Evolutionary conservation across 495 filamentous ascomycete species (phyloP), one percentile per base, ranked within the genome.

Genomic region (Annulohypoxylon moriforme): DNA sequence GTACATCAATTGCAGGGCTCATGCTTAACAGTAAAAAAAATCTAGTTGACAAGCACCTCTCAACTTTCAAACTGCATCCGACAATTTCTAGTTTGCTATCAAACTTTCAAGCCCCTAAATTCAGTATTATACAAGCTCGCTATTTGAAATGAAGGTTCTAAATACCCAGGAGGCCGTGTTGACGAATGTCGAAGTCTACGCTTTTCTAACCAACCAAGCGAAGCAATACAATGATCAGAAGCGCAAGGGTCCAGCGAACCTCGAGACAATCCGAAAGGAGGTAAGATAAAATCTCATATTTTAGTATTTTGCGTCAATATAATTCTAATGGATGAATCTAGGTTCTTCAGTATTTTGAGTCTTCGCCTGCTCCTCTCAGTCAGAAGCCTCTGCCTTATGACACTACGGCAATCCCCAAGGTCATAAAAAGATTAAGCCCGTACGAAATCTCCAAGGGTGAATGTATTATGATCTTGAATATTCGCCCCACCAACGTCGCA

Each of bases 181-280:
- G 60, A 78, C 83, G 63, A 86, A 86, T 68, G 80, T 81, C 67
- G 84, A 86, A 71, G 82, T 84, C 50, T 83, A 84, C 74, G 76
- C 79, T 55, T 83, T 83, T 69, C 68, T 86, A 55, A 63, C 69
- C n/a, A 78, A 86, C 46, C 78, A 81, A 68, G 73, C 72, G 22
- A 72, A 75, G 55, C 67, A 78, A 24, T 80, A 84, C 57, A 79
- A 81, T 57, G 50, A 71, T 3, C 67, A 78, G 29, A 79, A 80
- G 46, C 80, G 82, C 25, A 76, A 80, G 33, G 75, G 82, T 38
- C 83, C 84, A 0, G 70, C 47, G 13, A 83, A 83, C 56, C 76
- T 81, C 1, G 78, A 80, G 60, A 78, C 69, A 10, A 63, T 80
- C 18, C 74, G 77, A 4, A 73, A 66, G 44, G 73, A 81, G 65